Evolutionary conservation across 176 grass and related monocot species (phyloP).

Genomic region (Raddia distichophylla): DNA sequence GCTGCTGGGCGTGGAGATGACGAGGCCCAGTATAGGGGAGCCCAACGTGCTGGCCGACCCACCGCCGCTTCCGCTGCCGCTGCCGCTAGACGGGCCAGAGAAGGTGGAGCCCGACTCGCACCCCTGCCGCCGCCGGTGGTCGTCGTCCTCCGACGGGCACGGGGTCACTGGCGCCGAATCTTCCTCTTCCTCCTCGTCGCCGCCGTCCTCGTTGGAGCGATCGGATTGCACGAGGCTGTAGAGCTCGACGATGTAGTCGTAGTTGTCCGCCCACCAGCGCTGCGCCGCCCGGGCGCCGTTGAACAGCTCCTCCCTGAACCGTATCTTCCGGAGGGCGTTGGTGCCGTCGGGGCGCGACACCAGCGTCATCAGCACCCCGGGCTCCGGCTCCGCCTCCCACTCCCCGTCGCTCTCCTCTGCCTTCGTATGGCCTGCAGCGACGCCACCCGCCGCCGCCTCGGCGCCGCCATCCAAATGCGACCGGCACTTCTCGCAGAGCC

Average conservation of each 20-base stretch:
- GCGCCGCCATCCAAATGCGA: conserved; percentile 16
- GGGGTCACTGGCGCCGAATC: conserved; percentile 46
- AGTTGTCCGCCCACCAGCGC: conserved; percentile 69
- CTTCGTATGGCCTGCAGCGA: background rate
- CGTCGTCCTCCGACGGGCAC: conserved; percentile 67
- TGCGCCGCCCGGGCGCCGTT: conserved; percentile 56
- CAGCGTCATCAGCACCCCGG: conserved; percentile 75
- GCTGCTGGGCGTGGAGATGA: conserved; percentile 35
- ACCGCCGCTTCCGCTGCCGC: conserved; percentile 40
- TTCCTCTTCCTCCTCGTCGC: conserved; percentile 14
- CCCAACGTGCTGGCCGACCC: conserved; percentile 52
- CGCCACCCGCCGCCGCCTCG: background rate
- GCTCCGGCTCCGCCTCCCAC: conserved; percentile 75
- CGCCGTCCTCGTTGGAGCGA: background rate
- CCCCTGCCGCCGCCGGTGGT: conserved; percentile 35
- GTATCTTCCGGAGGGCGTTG: conserved; percentile 70
- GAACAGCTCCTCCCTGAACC: conserved; percentile 69
- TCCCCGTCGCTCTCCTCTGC: conserved; percentile 47
- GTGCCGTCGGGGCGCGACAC: conserved; percentile 62
- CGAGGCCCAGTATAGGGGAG: conserved; percentile 56
- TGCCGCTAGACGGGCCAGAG: conserved; percentile 49
- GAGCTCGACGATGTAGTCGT: conserved; percentile 64
- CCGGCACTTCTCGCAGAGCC: conserved; percentile 41
- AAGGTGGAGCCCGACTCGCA: conserved; percentile 44
- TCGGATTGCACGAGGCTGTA: conserved; percentile 62